Base-by-base conservation (phyloP, 805 yeast species). In the Teunomyces atbi region DNA sequence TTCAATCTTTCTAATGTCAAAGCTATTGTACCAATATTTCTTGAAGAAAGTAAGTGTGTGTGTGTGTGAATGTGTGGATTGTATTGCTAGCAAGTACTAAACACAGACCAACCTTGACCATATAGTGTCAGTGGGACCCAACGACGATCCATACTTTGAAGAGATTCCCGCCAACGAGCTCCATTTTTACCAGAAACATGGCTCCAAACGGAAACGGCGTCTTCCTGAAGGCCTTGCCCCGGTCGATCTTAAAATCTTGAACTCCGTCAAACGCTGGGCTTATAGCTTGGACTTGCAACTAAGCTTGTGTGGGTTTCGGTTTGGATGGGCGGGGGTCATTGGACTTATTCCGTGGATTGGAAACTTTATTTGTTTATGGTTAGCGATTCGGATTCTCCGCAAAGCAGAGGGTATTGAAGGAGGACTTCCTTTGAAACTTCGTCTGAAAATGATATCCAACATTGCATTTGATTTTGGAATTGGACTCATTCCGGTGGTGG, bases 301-400 rank as follows among this genome's bases (percentile, higher is more conserved):
- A 49, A 64, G 70, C 43, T 19, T 69, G 12, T 69, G 75, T 52
- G 76, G 76, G 3, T 42, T 65, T 3, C 55, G 75, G 35, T 43
- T 70, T 6, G 76, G 76, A 4, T 70, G 74, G 76, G 71, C 75
- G 0, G 75, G 71, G 1, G 44, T 71, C 26, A 65, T 71, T 42
- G 76, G 75, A 5, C 54, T 71, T 11, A 52, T 71, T 44, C 76
- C 76, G 1, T 68, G 74, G 73, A 50, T 70, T 21, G 76, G 76
- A 2, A 71, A 69, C 48, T 23, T 61, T 11, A 57, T 71, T 41
- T 62, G 65, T 4, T 44, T 54, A 7, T 52, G 32, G n/a, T 55
- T 69, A 15, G 71, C 74, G 1, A 44, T 66, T 39, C 62, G 56
- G 37, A 19, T 71, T 15, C 53, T 71, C 12, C 49, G 48, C 13